Conservation (phyloP, 2,329 filamentous ascomycete species). For the Escovopsis weberi region DNA sequence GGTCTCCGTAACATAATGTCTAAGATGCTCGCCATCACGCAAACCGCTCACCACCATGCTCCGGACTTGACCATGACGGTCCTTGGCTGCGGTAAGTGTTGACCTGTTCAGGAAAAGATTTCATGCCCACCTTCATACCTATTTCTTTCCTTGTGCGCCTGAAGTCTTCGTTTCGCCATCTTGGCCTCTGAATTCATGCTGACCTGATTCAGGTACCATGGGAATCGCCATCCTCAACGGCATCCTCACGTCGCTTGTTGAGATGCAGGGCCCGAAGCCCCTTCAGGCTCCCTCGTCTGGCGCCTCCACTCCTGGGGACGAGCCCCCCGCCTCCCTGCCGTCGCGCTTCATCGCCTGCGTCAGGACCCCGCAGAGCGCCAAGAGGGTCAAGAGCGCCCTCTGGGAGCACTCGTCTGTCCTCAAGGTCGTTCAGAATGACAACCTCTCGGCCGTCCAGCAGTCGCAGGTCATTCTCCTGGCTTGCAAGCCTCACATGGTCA, state of each 20-base stretch:
- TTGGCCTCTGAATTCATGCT: too few species aligned
- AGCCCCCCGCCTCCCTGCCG: conserved; percentile 45
- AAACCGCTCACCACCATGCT: conserved; percentile 17
- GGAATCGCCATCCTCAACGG: conserved; percentile 73
- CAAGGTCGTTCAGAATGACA: conserved; percentile 56
- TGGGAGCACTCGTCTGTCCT: conserved; percentile 47
- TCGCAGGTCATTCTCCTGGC: conserved; percentile 63
- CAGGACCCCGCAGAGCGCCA: conserved; percentile 51
- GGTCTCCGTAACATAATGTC: conserved; percentile 3
- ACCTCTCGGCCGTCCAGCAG: conserved; percentile 49
- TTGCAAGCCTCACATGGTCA: conserved; percentile 68
- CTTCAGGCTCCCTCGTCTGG: conserved; percentile 28
- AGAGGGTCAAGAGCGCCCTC: conserved; percentile 52
- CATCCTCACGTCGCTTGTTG: conserved; percentile 55
- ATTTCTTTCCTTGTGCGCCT: not conserved
- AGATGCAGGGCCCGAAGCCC: conserved; percentile 31
- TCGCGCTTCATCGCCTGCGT: conserved; percentile 72
- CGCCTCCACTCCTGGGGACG: conserved; percentile 29
- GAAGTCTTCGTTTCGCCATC: too few species aligned
- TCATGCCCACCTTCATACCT: not conserved
- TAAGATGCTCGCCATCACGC: conserved; percentile 16
- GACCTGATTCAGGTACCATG: conserved; percentile 51
- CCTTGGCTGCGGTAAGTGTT: conserved; percentile 59
- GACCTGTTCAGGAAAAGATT: not conserved
- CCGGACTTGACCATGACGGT: conserved; percentile 57